These are phyloP conservation scores for Lavandula angustifolia DNA, from an alignment of 257 asterid species.

Conservation along the genomic window DNA sequence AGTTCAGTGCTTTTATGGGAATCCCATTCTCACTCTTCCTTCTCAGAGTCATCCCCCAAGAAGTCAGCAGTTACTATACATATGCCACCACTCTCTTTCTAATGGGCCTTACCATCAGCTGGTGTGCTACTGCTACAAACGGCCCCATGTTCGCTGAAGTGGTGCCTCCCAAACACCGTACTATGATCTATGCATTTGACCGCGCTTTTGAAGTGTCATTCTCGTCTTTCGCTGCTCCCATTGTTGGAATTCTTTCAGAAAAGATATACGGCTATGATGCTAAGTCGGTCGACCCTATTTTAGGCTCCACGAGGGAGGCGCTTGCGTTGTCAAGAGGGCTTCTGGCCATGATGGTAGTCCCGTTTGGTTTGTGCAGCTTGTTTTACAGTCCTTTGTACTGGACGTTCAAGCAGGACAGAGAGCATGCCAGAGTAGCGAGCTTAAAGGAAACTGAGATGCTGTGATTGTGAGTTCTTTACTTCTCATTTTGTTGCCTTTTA, in stretches of 20 bases:
- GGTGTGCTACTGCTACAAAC: conserved; percentile 90
- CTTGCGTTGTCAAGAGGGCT: conserved; percentile 85
- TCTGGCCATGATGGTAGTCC: conserved; percentile 87
- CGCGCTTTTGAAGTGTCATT: conserved; percentile 92
- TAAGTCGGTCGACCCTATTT: conserved; percentile 68
- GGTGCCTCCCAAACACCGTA: conserved; percentile 86
- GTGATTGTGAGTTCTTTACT: conserved; percentile 26
- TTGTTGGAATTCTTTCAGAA: conserved; percentile 86
- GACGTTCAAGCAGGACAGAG: conserved; percentile 78
- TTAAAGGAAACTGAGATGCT: conserved; percentile 78
- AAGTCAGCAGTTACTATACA: conserved; percentile 56
- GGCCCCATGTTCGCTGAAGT: conserved; percentile 98
- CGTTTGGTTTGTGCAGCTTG: conserved; percentile 81
- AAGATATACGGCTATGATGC: conserved; percentile 81
- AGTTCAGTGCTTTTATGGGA: conserved; percentile 88
- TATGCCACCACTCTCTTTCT: conserved; percentile 70
- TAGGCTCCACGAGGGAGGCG: conserved; percentile 76
- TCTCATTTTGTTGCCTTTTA: not conserved
- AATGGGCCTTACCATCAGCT: conserved; percentile 91
- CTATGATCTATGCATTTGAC: conserved; percentile 95
- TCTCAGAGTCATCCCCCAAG: conserved; percentile 64
- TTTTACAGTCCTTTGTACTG: conserved; percentile 89
- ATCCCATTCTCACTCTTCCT: conserved; percentile 88
- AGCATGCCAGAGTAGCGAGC: conserved; percentile 67
- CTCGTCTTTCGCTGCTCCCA: conserved; percentile 91